These are phyloP conservation scores for Populus trichocarpa DNA, from an alignment of 441 rosid genomes.

Conservation along the genomic window DNA sequence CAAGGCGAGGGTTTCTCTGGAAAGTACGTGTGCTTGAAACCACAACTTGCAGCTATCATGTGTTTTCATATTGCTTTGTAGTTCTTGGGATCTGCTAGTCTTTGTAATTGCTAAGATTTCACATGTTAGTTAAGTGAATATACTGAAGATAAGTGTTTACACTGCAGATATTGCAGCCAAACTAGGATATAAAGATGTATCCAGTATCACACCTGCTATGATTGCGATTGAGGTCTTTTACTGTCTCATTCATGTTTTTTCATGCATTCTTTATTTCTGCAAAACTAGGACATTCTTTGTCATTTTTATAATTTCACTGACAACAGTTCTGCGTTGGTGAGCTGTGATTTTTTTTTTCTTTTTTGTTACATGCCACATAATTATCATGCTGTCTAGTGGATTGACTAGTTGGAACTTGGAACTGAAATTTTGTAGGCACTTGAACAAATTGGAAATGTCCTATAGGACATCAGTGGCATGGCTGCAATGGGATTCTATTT, in stretches of 20 bases:
- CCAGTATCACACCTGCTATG: slow-evolving; percentile 52
- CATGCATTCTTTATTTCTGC: neutral
- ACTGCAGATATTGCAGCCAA: slow-evolving; percentile 68
- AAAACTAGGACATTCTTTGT: neutral
- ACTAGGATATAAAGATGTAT: slow-evolving; percentile 50
- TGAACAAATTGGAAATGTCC: slow-evolving; percentile 43
- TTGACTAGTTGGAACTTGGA: slow-evolving; percentile 12
- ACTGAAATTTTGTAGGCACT: slow-evolving; percentile 34
- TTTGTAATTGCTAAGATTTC: neutral
- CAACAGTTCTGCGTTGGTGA: neutral
- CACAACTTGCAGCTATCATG: neutral
- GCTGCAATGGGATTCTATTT: slow-evolving; percentile 16
- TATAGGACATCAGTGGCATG: slow-evolving; percentile 24
- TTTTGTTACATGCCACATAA: neutral
- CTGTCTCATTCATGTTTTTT: neutral
- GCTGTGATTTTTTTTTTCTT: neutral
- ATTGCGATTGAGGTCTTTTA: slow-evolving; percentile 72
- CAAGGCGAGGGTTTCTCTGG: slow-evolving; percentile 59
- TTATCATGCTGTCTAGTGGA: neutral
- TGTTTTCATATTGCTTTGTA: neutral
- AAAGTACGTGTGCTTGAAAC: slow-evolving; percentile 45
- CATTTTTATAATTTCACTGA: neutral
- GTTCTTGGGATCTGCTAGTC: neutral
- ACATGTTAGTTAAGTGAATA: neutral
- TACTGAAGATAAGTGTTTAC: neutral